Percentiles rank a stretch among this genome's conserved stretches.
Evolutionary conservation across 1,139 yeast genomes (phyloP).

Genomic region (Barnettozyma hawaiiensis): DNA sequence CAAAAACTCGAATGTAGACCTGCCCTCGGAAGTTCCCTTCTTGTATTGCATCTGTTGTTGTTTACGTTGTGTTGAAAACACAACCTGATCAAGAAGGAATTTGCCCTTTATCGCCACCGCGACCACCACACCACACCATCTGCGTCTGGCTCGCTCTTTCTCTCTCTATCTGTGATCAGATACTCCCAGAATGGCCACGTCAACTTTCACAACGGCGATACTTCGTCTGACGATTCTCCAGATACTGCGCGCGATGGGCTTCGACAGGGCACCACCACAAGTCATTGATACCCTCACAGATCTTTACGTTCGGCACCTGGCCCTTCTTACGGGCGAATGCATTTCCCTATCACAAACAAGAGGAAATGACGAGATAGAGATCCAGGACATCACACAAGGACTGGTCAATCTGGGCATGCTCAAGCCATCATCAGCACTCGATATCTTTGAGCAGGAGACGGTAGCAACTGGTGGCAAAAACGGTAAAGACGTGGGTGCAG

Average conservation of each 20-base stretch:
- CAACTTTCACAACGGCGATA: conserved; percentile 33
- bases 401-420: conserved; percentile 50
- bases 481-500: conserved; percentile 35
- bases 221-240: conserved; percentile 62
- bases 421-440: conserved; percentile 40
- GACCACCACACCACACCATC: no score
- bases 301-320: conserved; percentile 50
- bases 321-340: conserved; percentile 40
- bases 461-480: background rate
- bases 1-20: no score
- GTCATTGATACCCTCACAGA: conserved; percentile 61
- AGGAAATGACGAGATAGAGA: conserved; percentile 31
- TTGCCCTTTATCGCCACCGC: no score
- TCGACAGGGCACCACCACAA: conserved; percentile 61
- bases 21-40: no score
- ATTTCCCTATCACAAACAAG: conserved; percentile 31
- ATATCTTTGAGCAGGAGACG: conserved; percentile 36
- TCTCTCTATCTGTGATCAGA: no score
- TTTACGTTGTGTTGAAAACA: no score
- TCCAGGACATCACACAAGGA: conserved; percentile 59
- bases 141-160: no score
- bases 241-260: conserved; percentile 62
- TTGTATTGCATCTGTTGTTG: no score
- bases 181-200: conserved; percentile 1
- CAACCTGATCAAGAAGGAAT: no score